Base-by-base conservation (phyloP, 2,329 filamentous ascomycete species). In the Ceratocystis huliohia region DNA sequence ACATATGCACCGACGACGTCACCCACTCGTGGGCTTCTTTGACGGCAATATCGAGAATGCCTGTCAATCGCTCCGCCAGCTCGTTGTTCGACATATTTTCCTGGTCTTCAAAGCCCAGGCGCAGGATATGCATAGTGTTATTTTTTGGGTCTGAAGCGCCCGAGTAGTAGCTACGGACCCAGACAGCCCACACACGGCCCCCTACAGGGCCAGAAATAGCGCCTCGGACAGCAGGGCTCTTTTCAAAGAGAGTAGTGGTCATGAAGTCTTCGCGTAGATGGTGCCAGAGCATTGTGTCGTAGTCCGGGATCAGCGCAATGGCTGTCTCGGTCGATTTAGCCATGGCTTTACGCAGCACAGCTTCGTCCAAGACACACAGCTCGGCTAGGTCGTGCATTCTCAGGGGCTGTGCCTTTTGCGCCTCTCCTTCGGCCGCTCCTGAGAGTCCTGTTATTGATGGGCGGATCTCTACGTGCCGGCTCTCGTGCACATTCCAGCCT, bases 211-310 rank as follows among this genome's bases (percentile, higher is more conserved):
- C 5, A 79, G 79, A 84, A 1, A 91, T 79, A 1, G 88, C 90
- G 15, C 92, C 92, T 72, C 88, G 87, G 65, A 88, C 77, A 0
- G 77, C 72, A 0, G 89, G 87, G 0, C 74, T 75, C 46, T 72
- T 73, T 3, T 63, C 37, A 70, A 87, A 82, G 5, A 92, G 78
- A 69, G 84, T 81, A 65, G 81, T 79, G 4, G 82, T 83, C 72
- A 93, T 86, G 74, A 88, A 94, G 63, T 91, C 85, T 75, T 96
- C 91, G 62, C 93, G 84, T 67, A 86, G 84, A 74, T 90, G 84
- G 74, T 93, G 87, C 90, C 90, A 95, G 68, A 81, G 76, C 70
- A 91, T 81, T 5, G 85, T 84, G 66, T 87, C 82, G 68, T 83
- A 75, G 71, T 90, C 84, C 0, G 90, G 89, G 0, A 75, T 61